Evolutionary conservation across 2,329 filamentous ascomycete species (phyloP), one percentile per base, ranked within the genome.

Genomic region (Penicillium expansum): DNA sequence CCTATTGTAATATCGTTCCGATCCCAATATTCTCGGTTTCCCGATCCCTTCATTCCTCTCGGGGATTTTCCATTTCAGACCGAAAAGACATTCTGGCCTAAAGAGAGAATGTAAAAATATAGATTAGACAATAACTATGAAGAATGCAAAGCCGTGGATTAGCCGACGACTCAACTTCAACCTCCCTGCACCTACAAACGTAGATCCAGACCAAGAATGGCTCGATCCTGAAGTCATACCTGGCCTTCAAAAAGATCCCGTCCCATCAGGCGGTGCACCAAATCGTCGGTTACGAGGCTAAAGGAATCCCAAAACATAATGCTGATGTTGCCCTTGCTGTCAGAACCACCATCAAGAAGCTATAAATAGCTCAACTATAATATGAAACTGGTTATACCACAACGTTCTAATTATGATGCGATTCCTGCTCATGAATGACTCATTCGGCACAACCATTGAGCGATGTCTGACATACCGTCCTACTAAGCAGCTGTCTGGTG

Each of bases 31-130:
- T n/a, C n/a, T n/a, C n/a, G 51, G 51, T 38, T 48, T 53, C 41
- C 51, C 51, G 51, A 32, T 48, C 22, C 51, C 33, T 53, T 45
- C n/a, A 47, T 45, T 47, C 41, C 30, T 30, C 7, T 22, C 22
- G 50, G 29, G 14, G 14, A 24, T 27, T 24, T 30, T 18, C 14
- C 8, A 41, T 32, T 7, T 20, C 39, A 13, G 22, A 29, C 24
- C 22, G 41, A 18, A 14, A 10, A 35, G 51, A 18, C 44, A 27
- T 39, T 35, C 37, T 27, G 8, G 41, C 30, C 16, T 30, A 2
- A 9, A 5, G 2, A 44, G 4, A 20, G 10, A 30, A 14, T 43
- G 5, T 29, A 29, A 20, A 10, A 24, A 24, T 27, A 22, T 22
- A 14, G 2, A 24, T 14, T 9, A 8, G 8, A 5, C 13, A 14